phyloP scores from a whole-genome alignment of 2,329 filamentous ascomycete species.

The Calycina herbarum region DNA sequence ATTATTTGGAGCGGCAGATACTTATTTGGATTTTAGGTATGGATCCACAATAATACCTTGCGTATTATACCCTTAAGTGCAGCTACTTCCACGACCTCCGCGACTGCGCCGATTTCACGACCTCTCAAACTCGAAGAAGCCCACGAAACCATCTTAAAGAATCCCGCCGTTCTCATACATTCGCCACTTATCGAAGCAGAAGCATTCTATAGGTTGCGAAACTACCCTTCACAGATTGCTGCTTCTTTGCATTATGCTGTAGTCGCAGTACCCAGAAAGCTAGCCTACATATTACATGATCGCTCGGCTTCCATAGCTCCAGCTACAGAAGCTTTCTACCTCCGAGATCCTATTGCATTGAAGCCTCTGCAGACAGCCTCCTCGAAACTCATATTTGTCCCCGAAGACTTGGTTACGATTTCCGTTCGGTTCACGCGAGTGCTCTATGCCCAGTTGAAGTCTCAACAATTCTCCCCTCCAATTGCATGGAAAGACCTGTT shows the following conservation, averaged over 20 bases:
- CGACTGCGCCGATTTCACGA: constrained; percentile 40
- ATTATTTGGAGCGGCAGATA: neutral
- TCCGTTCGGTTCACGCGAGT: constrained; percentile 84
- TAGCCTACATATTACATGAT: constrained; percentile 76
- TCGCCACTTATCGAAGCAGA: constrained; percentile 79
- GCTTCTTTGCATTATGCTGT: constrained; percentile 75
- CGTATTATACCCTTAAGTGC: constrained; percentile 65
- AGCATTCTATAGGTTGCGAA: constrained; percentile 83
- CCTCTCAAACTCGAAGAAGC: constrained; percentile 65
- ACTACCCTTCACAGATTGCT: constrained; percentile 76
- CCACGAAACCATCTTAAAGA: constrained; percentile 56
- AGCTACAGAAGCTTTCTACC: constrained; percentile 88
- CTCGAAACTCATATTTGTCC: constrained; percentile 63
- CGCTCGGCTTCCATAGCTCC: constrained; percentile 76
- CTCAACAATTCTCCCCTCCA: constrained; percentile 75
- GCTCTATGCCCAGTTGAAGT: constrained; percentile 85
- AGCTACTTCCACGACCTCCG: constrained; percentile 40
- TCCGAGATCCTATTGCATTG: constrained; percentile 77
- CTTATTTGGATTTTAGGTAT: constrained; percentile 53
- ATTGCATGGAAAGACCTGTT: constrained; percentile 49
- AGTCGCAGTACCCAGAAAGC: constrained; percentile 74
- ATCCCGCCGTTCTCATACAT: constrained; percentile 61
- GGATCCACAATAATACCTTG: constrained; percentile 79
- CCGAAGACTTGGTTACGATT: constrained; percentile 74
- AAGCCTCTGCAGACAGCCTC: constrained; percentile 63